A percentile compares a stretch with the other conserved stretches of the same genome.
Evolutionary conservation across 1,284 basidiomycete species (phyloP).

Genomic region (Leccinum pallidistipes): DNA sequence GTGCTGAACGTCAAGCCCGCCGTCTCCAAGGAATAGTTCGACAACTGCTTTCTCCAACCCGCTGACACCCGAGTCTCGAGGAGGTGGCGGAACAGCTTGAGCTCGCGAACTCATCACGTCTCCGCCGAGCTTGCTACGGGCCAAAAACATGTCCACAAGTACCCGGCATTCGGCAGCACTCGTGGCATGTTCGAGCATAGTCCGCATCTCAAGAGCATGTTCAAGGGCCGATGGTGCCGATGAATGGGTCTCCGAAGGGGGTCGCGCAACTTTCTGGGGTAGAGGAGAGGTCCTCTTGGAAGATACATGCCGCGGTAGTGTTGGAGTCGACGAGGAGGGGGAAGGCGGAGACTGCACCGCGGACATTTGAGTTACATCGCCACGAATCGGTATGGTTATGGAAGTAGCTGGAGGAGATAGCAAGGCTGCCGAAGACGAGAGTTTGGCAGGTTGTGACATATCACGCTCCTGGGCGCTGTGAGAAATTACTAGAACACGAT

Average conservation of each 20-base stretch:
- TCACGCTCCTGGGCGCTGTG: conserved; percentile 12
- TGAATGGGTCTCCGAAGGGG: conserved; percentile 5
- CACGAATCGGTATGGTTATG: conserved; percentile 4
- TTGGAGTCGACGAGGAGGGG: conserved; percentile 2
- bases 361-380: conserved; percentile 2
- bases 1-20: conserved; percentile 4
- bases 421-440: conserved; percentile 6
- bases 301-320: conserved; percentile 13
- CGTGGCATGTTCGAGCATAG: conserved; percentile 68
- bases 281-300: conserved; percentile 19
- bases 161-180: conserved; percentile 82
- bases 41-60: conserved; percentile 43
- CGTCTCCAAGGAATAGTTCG: conserved; percentile 51
- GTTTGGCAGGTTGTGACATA: conserved; percentile 1
- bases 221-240: conserved; percentile 29
- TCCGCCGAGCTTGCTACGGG: conserved; percentile 47
- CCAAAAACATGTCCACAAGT: conserved; percentile 78
- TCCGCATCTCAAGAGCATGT: conserved; percentile 65
- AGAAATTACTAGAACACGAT: conserved; percentile 6
- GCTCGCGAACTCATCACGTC: conserved; percentile 21
- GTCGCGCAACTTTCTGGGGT: conserved; percentile 6
- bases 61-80: conserved; percentile 10
- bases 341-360: neutral
- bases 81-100: conserved; percentile 1
- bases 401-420: conserved; percentile 10